Base-by-base conservation (phyloP, 805 yeast species). In the Torulaspora franciscae region DNA sequence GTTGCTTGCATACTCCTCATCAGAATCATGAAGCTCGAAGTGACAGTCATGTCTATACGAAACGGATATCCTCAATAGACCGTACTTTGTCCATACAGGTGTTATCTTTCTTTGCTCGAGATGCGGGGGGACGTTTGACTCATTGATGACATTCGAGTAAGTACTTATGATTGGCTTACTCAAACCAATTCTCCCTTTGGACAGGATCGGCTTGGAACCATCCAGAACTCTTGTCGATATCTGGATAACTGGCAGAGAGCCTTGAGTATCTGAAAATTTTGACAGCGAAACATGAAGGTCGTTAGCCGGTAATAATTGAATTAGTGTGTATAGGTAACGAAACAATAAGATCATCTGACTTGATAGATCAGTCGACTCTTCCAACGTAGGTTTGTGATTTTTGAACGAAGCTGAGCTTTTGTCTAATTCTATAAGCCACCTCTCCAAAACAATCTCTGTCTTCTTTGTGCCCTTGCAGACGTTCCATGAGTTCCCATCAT, bases 391-490 rank as follows among this genome's bases (percentile, higher is more conserved):
- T 6, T 52, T 52, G 58, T 68, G 60, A 59, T 69, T 22, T 33
- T 67, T 68, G 13, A 76, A 58, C 10, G 60, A 46, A 15, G 54
- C 43, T 2, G 66, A 58, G 11, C 50, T 49, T 30, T 51, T 65
- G 56, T 84, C 90, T 48, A 90, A 76, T 62, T 90, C 96, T 27
- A 93, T 68, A 19, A 88, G 71, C 99, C 99, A 93, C 47, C 99
- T 74, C 59, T 93, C 99, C 46, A 93, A 67, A 2, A 93, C 96
- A n/a, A 93, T 77, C 64, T 91, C 98, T 13, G 79, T 73, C 56
- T 84, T 84, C 56, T 76, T 79, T 2, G 75, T 71, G 10, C 83
- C 83, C 47, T 73, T 77, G 7, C 83, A 70, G 9, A 81, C 81
- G 7, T 75, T 68, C 76, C 83, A 80, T 10, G 73, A 57, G 50